phyloP scores from a whole-genome alignment of 2,329 filamentous ascomycete genomes.

The Tolypocladium tundrense region DNA sequence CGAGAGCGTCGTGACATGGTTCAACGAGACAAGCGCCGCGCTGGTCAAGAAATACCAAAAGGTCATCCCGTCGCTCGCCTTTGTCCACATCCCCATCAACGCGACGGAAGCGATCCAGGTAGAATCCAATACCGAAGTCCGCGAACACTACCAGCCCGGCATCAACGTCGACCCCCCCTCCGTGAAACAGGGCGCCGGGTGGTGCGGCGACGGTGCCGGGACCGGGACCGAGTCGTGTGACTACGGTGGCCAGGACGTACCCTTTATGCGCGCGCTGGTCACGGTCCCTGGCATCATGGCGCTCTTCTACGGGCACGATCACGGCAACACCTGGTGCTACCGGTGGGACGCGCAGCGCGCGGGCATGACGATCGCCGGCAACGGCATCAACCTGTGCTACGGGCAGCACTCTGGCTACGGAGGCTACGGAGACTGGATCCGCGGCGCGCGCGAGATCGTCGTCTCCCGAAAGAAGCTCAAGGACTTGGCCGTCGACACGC shows the following conservation, averaged over 20 bases:
- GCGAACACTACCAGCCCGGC: conserved; percentile 28
- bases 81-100: conserved; percentile 38
- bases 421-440: conserved; percentile 55
- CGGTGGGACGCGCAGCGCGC: conserved; percentile 31
- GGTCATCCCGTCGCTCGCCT: conserved; percentile 33
- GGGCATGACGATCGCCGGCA: conserved; percentile 25
- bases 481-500: conserved; percentile 41
- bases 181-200: conserved; percentile 31
- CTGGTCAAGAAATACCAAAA: conserved; percentile 15
- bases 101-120: conserved; percentile 29
- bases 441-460: conserved; percentile 47
- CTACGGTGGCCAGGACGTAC: conserved; percentile 41
- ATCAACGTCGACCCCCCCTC: conserved; percentile 33
- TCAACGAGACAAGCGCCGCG: conserved; percentile 18
- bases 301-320: conserved; percentile 57
- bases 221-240: conserved; percentile 19
- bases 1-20: conserved; percentile 33
- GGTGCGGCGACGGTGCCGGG: conserved; percentile 29
- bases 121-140: conserved; percentile 14
- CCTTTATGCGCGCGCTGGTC: conserved; percentile 53
- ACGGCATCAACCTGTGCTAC: conserved; percentile 41
- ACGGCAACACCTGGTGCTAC: conserved; percentile 50
- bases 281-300: conserved; percentile 43
- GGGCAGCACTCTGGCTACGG: conserved; percentile 61
- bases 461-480: conserved; percentile 32